These are phyloP conservation scores for Priceomyces haplophilus DNA, from an alignment of 805 yeast genomes.

Conservation along the genomic window DNA sequence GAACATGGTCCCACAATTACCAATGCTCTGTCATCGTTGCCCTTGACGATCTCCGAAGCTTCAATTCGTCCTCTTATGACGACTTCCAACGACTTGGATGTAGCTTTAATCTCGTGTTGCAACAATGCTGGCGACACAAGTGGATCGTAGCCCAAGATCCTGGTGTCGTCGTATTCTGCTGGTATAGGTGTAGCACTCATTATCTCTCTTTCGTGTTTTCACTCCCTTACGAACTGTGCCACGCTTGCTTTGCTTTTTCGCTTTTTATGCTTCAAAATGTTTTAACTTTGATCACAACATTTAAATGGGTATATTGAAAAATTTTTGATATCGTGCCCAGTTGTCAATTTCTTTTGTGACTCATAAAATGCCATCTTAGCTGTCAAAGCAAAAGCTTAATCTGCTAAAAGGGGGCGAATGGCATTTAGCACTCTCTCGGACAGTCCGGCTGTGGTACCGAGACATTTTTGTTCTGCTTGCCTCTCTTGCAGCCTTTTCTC, in stretches of 20 bases:
- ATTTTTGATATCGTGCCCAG: constrained; percentile 5
- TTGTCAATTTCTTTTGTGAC: constrained; percentile 3
- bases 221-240: background rate
- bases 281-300: background rate
- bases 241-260: background rate
- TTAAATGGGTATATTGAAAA: constrained; percentile 1
- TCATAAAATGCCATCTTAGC: background rate
- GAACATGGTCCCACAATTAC: constrained; percentile 97
- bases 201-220: background rate
- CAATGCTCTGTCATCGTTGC: constrained; percentile 76
- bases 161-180: constrained; percentile 70
- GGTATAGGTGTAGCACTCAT: constrained; percentile 51
- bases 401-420: background rate
- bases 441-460: no score
- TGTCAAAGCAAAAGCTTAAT: background rate
- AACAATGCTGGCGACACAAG: constrained; percentile 88
- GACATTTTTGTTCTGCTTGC: background rate
- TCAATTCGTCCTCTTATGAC: constrained; percentile 78
- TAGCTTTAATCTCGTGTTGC: constrained; percentile 78
- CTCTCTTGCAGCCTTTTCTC: background rate
- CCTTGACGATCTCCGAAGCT: constrained; percentile 69
- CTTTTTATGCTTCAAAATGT: constrained; percentile 1
- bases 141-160: constrained; percentile 90
- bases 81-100: constrained; percentile 50
- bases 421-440: no score